Evolutionary conservation across 352 stramenopile genomes (phyloP).

Genomic region (Proteromonas lacertae): DNA sequence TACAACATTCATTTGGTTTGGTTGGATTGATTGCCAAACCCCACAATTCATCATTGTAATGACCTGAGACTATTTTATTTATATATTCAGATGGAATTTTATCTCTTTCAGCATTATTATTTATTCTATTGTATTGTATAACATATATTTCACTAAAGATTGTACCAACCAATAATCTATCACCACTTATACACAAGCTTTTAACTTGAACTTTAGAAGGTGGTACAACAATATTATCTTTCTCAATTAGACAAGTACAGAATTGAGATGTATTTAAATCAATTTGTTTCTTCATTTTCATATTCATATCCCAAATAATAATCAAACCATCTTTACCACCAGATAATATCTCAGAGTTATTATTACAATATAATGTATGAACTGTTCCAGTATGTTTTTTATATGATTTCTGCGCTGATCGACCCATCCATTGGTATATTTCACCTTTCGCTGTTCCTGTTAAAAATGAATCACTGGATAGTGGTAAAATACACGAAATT

Average conservation of each 20-base stretch:
- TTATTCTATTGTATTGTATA: too few relatives aligned
- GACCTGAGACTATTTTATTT: not conserved
- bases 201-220: too few relatives aligned
- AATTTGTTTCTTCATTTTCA: too few relatives aligned
- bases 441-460: conserved; percentile 13
- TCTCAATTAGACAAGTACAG: too few relatives aligned
- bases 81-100: too few relatives aligned
- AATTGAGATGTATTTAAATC: too few relatives aligned
- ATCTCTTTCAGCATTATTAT: too few relatives aligned
- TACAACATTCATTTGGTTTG: not conserved
- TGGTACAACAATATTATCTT: too few relatives aligned
- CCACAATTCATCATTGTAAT: not conserved
- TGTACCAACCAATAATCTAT: too few relatives aligned
- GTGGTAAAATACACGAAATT: conserved; percentile 6
- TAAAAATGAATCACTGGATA: too few relatives aligned
- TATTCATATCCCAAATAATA: not conserved
- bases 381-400: conserved; percentile 12
- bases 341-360: conserved; percentile 7
- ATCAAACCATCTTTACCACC: conserved; percentile 9
- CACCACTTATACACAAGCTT: too few relatives aligned
- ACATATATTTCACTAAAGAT: too few relatives aligned
- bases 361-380: conserved; percentile 6
- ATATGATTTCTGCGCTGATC: conserved; percentile 11
- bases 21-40: not conserved
- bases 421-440: conserved; percentile 16